These are phyloP conservation scores for Astrothelium subdiscretum DNA, from an alignment of 495 filamentous ascomycete species.

Conservation along the genomic window DNA sequence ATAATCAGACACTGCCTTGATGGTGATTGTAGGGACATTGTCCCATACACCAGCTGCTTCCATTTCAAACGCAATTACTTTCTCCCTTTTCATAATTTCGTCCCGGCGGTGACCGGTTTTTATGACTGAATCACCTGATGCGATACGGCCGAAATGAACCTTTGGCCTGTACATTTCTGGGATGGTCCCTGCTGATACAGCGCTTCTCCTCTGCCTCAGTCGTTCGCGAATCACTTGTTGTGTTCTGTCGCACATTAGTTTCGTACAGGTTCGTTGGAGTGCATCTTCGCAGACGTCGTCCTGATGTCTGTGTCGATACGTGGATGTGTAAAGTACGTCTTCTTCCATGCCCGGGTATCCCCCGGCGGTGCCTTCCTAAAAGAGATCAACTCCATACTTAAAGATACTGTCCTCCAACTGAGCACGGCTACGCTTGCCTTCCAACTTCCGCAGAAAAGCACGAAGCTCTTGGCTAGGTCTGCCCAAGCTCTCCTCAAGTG, in stretches of 20 bases:
- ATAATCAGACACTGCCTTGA: slow-evolving; percentile 26
- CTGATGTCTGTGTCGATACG: slow-evolving; percentile 1
- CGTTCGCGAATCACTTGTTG: background rate
- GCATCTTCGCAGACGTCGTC: slow-evolving; percentile 4
- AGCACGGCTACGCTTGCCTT: background rate
- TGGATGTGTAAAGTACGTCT: background rate
- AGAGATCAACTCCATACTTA: background rate
- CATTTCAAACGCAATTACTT: slow-evolving; percentile 23
- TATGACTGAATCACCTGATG: slow-evolving; percentile 27
- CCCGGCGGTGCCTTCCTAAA: background rate
- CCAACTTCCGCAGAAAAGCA: background rate
- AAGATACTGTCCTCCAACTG: background rate
- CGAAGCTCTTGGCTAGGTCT: background rate
- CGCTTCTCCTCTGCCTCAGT: background rate
- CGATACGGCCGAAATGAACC: slow-evolving; percentile 30
- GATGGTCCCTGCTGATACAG: background rate
- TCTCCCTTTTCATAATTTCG: slow-evolving; percentile 2
- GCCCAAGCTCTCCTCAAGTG: background rate
- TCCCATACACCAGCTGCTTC: slow-evolving; percentile 20
- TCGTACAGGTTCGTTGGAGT: background rate
- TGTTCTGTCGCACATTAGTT: background rate
- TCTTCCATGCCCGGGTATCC: background rate
- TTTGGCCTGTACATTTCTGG: background rate
- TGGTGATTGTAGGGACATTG: slow-evolving; percentile 15
- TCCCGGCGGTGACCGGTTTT: slow-evolving; percentile 18